Conservation (phyloP, 192 early-diverging fungal species). For the Lobosporangium transversale region DNA sequence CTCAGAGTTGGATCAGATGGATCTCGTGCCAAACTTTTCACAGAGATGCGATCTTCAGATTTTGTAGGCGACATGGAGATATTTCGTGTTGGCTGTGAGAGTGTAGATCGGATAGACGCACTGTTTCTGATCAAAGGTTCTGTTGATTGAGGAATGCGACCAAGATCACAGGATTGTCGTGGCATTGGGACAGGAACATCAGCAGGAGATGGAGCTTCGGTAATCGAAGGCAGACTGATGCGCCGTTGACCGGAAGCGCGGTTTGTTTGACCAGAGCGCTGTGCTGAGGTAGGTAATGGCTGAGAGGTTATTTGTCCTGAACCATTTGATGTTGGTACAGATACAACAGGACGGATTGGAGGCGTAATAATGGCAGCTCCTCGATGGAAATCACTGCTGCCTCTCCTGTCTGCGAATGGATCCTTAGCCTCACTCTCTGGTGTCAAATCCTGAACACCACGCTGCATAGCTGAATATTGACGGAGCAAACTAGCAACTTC, state of each 20-base stretch:
- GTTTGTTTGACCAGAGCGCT: not conserved
- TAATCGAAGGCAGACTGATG: constrained; percentile 43
- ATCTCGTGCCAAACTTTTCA: not conserved
- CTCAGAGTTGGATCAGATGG: not conserved
- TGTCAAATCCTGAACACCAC: constrained; percentile 40
- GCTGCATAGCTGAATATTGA: constrained; percentile 47
- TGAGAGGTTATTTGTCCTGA: constrained; percentile 20
- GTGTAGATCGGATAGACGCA: constrained; percentile 23
- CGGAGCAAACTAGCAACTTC: constrained; percentile 55
- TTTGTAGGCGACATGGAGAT: not conserved
- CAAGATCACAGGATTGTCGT: constrained; percentile 45
- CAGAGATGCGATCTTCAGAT: constrained; percentile 6
- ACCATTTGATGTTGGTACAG: constrained; percentile 2
- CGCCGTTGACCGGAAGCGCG: constrained; percentile 32
- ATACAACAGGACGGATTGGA: too few species aligned
- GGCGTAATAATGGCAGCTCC: constrained; percentile 6
- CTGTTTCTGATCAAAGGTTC: constrained; percentile 33
- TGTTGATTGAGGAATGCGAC: constrained; percentile 37
- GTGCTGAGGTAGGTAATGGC: not conserved
- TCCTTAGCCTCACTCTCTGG: constrained; percentile 34
- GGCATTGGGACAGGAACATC: constrained; percentile 21
- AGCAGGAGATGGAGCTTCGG: constrained; percentile 36
- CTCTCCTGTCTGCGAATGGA: constrained; percentile 18
- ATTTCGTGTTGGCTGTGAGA: constrained; percentile 20
- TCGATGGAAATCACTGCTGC: constrained; percentile 22